These are phyloP conservation scores for Cystobasidium ongulense DNA, from an alignment of 768 basidiomycete species.

Conservation along the genomic window DNA sequence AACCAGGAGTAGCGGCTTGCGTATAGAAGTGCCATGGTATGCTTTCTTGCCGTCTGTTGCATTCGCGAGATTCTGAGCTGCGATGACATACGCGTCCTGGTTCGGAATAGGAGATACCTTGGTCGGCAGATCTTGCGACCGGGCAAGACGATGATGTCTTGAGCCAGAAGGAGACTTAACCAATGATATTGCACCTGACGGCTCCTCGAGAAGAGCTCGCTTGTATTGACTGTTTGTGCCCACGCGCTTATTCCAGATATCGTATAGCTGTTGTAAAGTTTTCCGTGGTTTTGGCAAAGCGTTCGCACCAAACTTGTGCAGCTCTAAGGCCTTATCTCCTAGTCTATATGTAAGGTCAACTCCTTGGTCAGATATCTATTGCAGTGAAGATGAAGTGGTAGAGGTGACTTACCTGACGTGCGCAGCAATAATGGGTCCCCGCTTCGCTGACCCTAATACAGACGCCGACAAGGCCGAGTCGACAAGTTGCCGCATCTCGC, in stretches of 20 bases:
- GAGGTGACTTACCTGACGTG: not conserved
- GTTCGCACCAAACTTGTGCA: not conserved
- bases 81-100: not conserved
- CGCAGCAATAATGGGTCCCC: not conserved
- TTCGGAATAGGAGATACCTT: too few relatives aligned
- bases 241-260: not conserved
- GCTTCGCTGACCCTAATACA: too few relatives aligned
- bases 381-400: not conserved
- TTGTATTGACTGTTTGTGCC: not conserved
- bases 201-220: not conserved
- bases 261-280: not conserved
- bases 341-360: not conserved
- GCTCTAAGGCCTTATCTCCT: slow-evolving; percentile 13
- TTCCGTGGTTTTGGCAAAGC: not conserved
- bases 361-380: not conserved
- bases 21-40: too few relatives aligned
- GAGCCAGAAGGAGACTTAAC: not conserved
- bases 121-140: too few relatives aligned
- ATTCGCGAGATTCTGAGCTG: not conserved
- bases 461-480: not conserved
- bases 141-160: not conserved
- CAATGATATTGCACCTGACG: not conserved
- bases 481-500: not conserved
- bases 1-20: not conserved
- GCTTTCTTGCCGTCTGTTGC: too few relatives aligned